phyloP scores from a whole-genome alignment of 768 basidiomycete species.

The Austroboletus eburneus region DNA sequence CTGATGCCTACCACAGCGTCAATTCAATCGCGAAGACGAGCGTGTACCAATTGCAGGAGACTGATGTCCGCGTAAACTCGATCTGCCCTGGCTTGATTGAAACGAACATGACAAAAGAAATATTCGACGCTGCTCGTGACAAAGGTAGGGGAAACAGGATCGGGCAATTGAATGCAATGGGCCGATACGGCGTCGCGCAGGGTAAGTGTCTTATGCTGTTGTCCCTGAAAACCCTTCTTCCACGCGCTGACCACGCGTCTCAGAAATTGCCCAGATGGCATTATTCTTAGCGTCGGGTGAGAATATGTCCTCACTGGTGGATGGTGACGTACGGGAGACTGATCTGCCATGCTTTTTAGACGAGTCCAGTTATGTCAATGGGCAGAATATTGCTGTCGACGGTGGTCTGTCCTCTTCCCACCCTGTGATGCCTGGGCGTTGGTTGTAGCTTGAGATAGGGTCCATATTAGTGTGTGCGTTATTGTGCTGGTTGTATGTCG shows the following conservation, averaged over 20 bases:
- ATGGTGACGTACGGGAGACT: slow-evolving; percentile 3
- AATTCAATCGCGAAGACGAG: slow-evolving; percentile 84
- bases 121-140: slow-evolving; percentile 74
- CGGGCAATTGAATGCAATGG: slow-evolving; percentile 76
- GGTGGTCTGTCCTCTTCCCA: slow-evolving; percentile 80
- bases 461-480: not conserved
- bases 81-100: slow-evolving; percentile 93
- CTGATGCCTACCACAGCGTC: slow-evolving; percentile 48
- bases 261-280: slow-evolving; percentile 84
- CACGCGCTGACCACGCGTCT: slow-evolving; percentile 9
- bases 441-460: slow-evolving; percentile 49
- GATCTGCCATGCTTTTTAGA: slow-evolving; percentile 40
- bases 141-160: slow-evolving; percentile 73
- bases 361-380: slow-evolving; percentile 90
- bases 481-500: slow-evolving; percentile 1
- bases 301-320: slow-evolving; percentile 10
- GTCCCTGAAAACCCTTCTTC: slow-evolving; percentile 10
- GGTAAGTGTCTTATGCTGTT: slow-evolving; percentile 41
- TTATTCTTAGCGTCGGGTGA: slow-evolving; percentile 86
- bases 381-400: slow-evolving; percentile 81
- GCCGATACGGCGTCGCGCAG: slow-evolving; percentile 77
- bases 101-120: slow-evolving; percentile 82
- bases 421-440: slow-evolving; percentile 74
- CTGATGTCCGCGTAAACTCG: slow-evolving; percentile 83
- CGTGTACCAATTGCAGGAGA: slow-evolving; percentile 73